phyloP scores from a whole-genome alignment of 116 monocot species.

The Phalaenopsis hybrid region DNA sequence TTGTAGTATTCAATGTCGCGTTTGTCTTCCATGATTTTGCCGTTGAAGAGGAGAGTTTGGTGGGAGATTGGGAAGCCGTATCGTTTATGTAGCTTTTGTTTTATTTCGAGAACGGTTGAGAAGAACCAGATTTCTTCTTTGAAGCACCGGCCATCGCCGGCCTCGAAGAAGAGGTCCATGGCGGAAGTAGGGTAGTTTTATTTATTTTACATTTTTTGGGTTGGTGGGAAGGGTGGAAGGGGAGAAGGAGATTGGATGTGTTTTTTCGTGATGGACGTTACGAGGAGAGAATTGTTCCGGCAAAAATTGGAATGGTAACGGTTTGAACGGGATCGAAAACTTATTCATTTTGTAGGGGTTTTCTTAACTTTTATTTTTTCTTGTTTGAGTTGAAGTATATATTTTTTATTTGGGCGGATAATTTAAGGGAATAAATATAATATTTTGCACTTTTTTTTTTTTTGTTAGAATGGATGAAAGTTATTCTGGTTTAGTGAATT shows the following conservation, averaged over 20 bases:
- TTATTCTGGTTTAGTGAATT: too few relatives aligned
- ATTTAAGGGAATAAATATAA: too few relatives aligned
- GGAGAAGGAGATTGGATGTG: background rate
- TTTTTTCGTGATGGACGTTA: background rate
- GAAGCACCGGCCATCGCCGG: constrained; percentile 13
- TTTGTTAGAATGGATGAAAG: too few relatives aligned
- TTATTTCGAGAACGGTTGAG: constrained; percentile 20
- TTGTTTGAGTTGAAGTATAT: too few relatives aligned
- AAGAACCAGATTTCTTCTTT: constrained; percentile 28
- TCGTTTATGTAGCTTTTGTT: constrained; percentile 7
- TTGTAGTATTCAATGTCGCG: constrained; percentile 37
- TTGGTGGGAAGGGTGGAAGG: background rate
- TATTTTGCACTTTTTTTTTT: too few relatives aligned
- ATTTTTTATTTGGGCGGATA: too few relatives aligned
- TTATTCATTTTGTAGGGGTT: too few relatives aligned
- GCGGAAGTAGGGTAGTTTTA: too few relatives aligned
- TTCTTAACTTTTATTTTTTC: too few relatives aligned
- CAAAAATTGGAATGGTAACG: background rate
- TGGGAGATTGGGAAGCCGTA: constrained; percentile 15
- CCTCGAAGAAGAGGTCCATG: constrained; percentile 28
- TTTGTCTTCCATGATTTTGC: constrained; percentile 31
- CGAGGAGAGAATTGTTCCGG: background rate
- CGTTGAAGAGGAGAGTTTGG: constrained; percentile 29
- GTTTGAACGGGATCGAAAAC: background rate
- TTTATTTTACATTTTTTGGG: background rate